Base-by-base conservation (phyloP, 148 eudicot species). In the Chenopodium suecicum region DNA sequence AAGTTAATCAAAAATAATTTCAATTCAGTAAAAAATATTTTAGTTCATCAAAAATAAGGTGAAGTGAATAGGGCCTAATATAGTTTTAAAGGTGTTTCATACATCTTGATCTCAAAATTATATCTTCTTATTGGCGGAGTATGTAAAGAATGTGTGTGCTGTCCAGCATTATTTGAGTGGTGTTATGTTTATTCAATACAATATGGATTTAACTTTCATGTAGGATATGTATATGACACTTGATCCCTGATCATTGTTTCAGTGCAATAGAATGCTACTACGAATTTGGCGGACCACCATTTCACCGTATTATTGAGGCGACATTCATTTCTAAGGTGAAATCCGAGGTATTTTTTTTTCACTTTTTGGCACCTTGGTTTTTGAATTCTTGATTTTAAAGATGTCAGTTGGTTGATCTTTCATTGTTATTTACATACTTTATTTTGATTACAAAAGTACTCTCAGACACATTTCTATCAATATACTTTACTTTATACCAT, bases 271-370 rank as follows among this genome's bases (percentile, higher is more conserved):
- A 89, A 70, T 72, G 71, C 85, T 96, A 96, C 84, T 94, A 85
- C 81, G 84, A 87, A 82, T 89, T 88, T 82, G 91, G 95, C n/a
- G 94, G 95, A 73, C 89, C 95, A 77, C 99, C 99, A 41, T 96
- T 96, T 82, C 85, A 83, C 79, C 90, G 97, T 81, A 83, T 94
- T 50, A 80, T 71, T 48, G 83, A 34, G 80, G 83, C 76, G 77
- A n/a, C 82, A 70, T 81, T 79, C 31, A 69, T 79, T 78, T 69
- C 68, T 47, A 75, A 85, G 84, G 85, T 78, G 74, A 76, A 79
- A 64, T 29, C 37, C 62, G 86, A 76, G 92, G 97, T 91, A 87
- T 74, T 29, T 67, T 50, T 73, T 47, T 63, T 56, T 20, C 60
- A 1, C 5, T 14, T 80, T 66, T 75, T 68, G 73, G 11, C 47